Evolutionary conservation across 2,329 filamentous ascomycete genomes (phyloP), one percentile per base, ranked within the genome.

Genomic region (Nannizzia gypsea): DNA sequence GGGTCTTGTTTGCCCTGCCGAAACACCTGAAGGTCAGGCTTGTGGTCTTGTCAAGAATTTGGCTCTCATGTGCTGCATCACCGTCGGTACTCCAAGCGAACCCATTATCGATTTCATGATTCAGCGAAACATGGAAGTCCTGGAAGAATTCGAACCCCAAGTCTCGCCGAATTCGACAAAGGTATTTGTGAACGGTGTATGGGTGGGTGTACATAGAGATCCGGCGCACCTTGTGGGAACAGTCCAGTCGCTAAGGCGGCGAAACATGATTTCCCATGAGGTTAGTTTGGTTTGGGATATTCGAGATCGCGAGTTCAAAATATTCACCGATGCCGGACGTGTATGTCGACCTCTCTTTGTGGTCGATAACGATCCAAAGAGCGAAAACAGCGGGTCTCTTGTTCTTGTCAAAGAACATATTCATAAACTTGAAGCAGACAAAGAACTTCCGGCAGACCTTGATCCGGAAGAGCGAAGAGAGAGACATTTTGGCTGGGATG

Each of bases 11-110:
- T 99, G 93, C 73, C 93, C 93, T 31, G 92, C 93, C 31, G 93
- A 99, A 73, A 99, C 93, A 15, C 93, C 93, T 24, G 93, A 99
- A 82, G 93, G 93, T 64, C 93, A 99, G 73, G 93, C 93, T 74
- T 99, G 93, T 78, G 93, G 93, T 76, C 79, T 99, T 64, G 93
- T 99, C 74, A 99, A 99, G 80, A 99, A 99, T 70, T 71, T 99
- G 71, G 91, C 93, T 4, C 80, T 99, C 58, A 97, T 99, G 92
- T 97, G 93, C 71, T 96, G 95, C 68, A 91, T 99, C 70, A 96
- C 90, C 68, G 91, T 97, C 56, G 92, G 92, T 68, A 95, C 90
- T 31, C 90, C 91, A 15, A 89, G 89, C 17, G 88, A 92, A 60
- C 91, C 92, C 1, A 88, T 97, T 67, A 84, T 92, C 42, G 89